Base-by-base conservation (phyloP, 768 basidiomycete genomes). In the Leccinum longicurvipes region DNA sequence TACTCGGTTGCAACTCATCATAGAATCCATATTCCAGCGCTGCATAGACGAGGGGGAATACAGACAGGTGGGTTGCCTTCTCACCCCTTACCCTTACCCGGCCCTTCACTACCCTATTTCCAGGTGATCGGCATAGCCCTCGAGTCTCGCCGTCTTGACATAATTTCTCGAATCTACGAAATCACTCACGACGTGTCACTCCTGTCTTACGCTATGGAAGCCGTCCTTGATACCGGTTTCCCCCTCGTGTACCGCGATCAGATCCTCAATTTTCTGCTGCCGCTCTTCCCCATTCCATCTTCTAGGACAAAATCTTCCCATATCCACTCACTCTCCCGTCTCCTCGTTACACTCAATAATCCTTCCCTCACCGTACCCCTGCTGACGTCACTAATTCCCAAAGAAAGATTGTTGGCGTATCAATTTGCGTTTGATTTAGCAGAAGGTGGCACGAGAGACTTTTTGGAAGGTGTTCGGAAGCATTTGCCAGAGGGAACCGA, bases 341-440 rank as follows among this genome's bases (percentile, higher is more conserved):
- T 98, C 34, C 85, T 95, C 64, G 88, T 98, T 41, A 91, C 93
- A 19, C 79, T 97, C 51, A 88, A 90, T 67, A 87, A 86, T 55
- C 81, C 89, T n/a, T 79, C 86, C 3, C 77, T 93, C 50, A 90
- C 92, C 1, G 79, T 91, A 7, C 79, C 85, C 14, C 79, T 95
- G 50, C 72, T 97, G 56, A 79, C 77, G 2, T 86, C 86, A 3
- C 79, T 97, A 9, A 79, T 93, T 14, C 79, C 81, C 5, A 79
- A 80, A 58, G 83, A 94, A 62, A 81, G 82, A 39, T 75, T 93
- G 11, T 76, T 96, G 24, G 94, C 93, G 1, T 96, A 94, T 71
- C 97, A 99, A 70, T 85, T 98, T 67, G 93, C 91, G 0, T 98
- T 98, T 68, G 97, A 98, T 73, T 76, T 98, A 47, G 90, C 89